These are phyloP conservation scores for Alternaria ventricosa DNA, from an alignment of 2,329 filamentous ascomycete species.

Conservation along the genomic window DNA sequence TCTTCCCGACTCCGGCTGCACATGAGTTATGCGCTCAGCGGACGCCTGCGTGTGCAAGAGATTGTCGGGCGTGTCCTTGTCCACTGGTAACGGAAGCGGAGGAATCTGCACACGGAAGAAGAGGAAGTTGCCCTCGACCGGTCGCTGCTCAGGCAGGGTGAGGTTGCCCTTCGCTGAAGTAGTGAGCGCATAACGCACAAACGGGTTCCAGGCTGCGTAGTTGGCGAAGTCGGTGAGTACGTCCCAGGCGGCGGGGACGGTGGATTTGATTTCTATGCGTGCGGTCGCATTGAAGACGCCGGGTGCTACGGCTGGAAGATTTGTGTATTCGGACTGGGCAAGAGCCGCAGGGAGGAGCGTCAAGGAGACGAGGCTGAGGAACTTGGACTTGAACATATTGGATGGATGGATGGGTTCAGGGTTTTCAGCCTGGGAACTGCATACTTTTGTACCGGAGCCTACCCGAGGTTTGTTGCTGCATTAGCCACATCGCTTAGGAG, in stretches of 20 bases:
- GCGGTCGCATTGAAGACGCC: constrained; percentile 40
- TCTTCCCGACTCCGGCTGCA: constrained; percentile 32
- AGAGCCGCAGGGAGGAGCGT: constrained; percentile 1
- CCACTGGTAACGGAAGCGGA: constrained; percentile 36
- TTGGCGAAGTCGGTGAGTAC: constrained; percentile 34
- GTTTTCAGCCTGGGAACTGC: neutral
- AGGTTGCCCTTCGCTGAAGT: constrained; percentile 22
- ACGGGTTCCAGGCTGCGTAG: constrained; percentile 43
- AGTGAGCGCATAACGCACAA: constrained; percentile 36
- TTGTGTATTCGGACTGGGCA: constrained; percentile 23
- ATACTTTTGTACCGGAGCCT: neutral
- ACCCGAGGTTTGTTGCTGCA: neutral
- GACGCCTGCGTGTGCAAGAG: constrained; percentile 29
- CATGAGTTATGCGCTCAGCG: constrained; percentile 37
- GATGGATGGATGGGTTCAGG: too few relatives aligned
- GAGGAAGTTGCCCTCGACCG: constrained; percentile 29
- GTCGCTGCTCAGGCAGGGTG: constrained; percentile 32
- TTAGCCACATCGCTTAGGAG: neutral
- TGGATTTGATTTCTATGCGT: constrained; percentile 34
- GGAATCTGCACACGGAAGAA: constrained; percentile 40
- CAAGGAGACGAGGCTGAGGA: neutral
- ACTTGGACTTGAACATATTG: neutral
- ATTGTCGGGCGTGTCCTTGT: constrained; percentile 34
- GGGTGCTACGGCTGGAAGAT: constrained; percentile 32
- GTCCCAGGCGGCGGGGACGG: constrained; percentile 30